Evolutionary conservation across 2,329 filamentous ascomycete genomes (phyloP).

Genomic region (Xylaria sp.): DNA sequence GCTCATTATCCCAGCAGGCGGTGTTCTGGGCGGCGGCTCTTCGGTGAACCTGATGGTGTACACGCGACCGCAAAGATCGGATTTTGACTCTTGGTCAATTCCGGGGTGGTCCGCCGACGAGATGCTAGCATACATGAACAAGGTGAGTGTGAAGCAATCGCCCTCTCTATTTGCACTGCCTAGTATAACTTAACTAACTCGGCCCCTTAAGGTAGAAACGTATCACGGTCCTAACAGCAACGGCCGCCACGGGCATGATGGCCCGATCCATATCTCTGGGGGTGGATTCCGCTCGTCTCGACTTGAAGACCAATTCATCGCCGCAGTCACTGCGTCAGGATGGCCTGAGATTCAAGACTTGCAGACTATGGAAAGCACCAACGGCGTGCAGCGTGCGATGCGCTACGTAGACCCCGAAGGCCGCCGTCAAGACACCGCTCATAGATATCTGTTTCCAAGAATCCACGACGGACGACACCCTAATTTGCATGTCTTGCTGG

Average conservation of each 20-base stretch:
- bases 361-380: conserved; percentile 58
- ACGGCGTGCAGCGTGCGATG: conserved; percentile 43
- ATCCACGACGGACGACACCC: conserved; percentile 57
- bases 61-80: conserved; percentile 48
- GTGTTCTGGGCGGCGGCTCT: conserved; percentile 65
- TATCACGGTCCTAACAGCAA: conserved; percentile 61
- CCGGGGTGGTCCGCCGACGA: conserved; percentile 47
- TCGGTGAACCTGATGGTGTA: conserved; percentile 60
- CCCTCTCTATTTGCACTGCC: too few species aligned
- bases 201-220: conserved; percentile 60
- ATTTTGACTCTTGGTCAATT: conserved; percentile 47
- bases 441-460: conserved; percentile 62
- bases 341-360: conserved; percentile 64
- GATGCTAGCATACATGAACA: conserved; percentile 48
- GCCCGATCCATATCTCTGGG: conserved; percentile 66
- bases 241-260: conserved; percentile 62
- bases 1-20: conserved; percentile 40
- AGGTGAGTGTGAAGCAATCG: conserved; percentile 45
- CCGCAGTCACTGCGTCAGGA: conserved; percentile 59
- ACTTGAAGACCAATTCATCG: conserved; percentile 61
- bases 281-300: conserved; percentile 57
- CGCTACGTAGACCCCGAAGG: conserved; percentile 52
- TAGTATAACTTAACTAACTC: not conserved
- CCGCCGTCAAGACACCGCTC: conserved; percentile 62
- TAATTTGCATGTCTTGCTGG: conserved; percentile 64